phyloP scores from a whole-genome alignment of 1,284 basidiomycete genomes.

The Somion occarium region DNA sequence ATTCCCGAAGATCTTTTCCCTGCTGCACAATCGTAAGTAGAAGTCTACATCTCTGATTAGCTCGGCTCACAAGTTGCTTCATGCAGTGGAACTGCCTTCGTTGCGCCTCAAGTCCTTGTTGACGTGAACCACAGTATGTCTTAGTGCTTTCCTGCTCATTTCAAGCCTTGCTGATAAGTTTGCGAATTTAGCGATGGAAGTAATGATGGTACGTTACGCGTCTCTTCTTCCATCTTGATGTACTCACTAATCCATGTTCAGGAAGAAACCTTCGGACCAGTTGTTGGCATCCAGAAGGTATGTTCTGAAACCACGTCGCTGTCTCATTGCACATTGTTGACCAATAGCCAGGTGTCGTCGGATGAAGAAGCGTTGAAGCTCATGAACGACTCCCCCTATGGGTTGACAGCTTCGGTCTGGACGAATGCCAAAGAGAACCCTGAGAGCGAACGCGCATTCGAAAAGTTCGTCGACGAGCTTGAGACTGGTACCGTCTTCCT shows the following conservation, averaged over 20 bases:
- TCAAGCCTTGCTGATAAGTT: background rate
- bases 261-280: slow-evolving; percentile 88
- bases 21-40: slow-evolving; percentile 57
- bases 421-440: slow-evolving; percentile 63
- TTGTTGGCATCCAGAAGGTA: slow-evolving; percentile 91
- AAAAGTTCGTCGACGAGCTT: slow-evolving; percentile 66
- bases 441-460: slow-evolving; percentile 65
- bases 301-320: no score
- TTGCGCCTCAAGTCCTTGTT: slow-evolving; percentile 85
- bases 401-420: slow-evolving; percentile 92
- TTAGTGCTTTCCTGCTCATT: slow-evolving; percentile 15
- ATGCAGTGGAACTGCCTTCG: slow-evolving; percentile 72
- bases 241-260: slow-evolving; percentile 21
- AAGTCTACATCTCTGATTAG: background rate
- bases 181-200: slow-evolving; percentile 69
- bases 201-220: slow-evolving; percentile 69
- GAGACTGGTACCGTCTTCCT: slow-evolving; percentile 91
- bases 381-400: slow-evolving; percentile 97
- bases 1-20: slow-evolving; percentile 72
- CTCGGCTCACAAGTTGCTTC: background rate
- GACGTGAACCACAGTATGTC: slow-evolving; percentile 80
- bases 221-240: no score
- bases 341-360: slow-evolving; percentile 70
- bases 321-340: background rate
- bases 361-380: slow-evolving; percentile 83